These are phyloP conservation scores for Marsdenia floribunda DNA, from an alignment of 257 asterid species.

Conservation along the genomic window DNA sequence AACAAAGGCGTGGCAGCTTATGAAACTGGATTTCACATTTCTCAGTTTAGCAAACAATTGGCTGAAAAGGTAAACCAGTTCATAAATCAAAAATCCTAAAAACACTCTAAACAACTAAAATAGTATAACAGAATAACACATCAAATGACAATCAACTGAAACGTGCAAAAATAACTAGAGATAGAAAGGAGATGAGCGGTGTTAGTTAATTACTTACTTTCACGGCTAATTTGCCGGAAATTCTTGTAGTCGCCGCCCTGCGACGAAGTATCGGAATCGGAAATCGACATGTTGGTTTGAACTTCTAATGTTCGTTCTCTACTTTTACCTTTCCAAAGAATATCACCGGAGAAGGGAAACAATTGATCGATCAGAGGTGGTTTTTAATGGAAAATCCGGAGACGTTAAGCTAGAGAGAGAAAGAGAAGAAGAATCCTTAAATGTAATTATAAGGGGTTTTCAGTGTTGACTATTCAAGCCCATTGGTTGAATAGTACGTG, in stretches of 20 bases:
- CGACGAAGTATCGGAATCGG: conserved; percentile 63
- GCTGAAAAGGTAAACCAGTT: conserved; percentile 5
- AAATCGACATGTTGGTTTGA: conserved; percentile 39
- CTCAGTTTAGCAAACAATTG: conserved; percentile 9
- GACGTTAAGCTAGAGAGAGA: conserved; percentile 13
- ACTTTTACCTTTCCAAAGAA: neutral
- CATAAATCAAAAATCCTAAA: conserved; percentile 1
- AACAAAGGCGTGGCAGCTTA: neutral
- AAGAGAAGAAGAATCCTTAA: neutral
- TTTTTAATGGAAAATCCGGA: conserved; percentile 19
- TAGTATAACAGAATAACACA: neutral
- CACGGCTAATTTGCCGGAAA: conserved; percentile 58
- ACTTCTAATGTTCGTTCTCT: neutral
- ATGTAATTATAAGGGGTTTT: conserved; percentile 7
- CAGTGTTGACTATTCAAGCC: conserved; percentile 31
- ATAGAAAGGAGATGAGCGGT: neutral
- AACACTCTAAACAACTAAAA: neutral
- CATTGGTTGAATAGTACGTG: conserved; percentile 25
- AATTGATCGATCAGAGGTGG: conserved; percentile 20
- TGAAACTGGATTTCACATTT: neutral
- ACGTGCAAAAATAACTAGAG: neutral
- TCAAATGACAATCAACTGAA: neutral
- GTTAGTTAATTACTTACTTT: conserved; percentile 34
- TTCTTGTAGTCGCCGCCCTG: conserved; percentile 52
- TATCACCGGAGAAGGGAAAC: neutral